A percentile compares a stretch with the other conserved stretches of the same genome.
phyloP scores from a whole-genome alignment of 495 filamentous ascomycete genomes.

The Penicillium egyptiacum region DNA sequence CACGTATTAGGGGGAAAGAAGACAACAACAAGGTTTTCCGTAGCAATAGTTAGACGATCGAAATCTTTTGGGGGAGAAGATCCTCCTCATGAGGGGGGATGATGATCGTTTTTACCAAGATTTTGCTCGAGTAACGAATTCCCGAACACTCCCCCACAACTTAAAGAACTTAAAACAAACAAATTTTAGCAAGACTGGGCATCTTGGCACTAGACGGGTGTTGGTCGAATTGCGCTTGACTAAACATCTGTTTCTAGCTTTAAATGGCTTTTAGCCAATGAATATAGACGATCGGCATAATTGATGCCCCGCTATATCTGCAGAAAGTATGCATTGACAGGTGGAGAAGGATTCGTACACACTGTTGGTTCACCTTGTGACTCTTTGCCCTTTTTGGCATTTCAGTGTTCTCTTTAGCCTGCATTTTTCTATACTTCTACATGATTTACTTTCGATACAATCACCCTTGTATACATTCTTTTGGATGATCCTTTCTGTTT shows the following conservation, averaged over 20 bases:
- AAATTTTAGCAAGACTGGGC: slow-evolving; percentile 1
- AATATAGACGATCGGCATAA: not conserved
- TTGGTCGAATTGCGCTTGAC: not conserved
- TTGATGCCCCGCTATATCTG: not conserved
- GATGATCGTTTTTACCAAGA: not conserved
- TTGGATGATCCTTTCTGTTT: not conserved
- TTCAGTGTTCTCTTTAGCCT: not conserved
- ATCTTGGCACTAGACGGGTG: slow-evolving; percentile 5
- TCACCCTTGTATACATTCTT: not conserved
- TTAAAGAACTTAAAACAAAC: not conserved
- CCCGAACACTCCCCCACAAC: not conserved
- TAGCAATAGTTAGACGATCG: not conserved
- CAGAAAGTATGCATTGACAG: slow-evolving; percentile 1
- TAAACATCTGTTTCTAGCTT: slow-evolving; percentile 1
- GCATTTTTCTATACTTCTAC: not conserved
- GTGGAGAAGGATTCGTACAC: slow-evolving; percentile 7
- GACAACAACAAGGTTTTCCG: not conserved
- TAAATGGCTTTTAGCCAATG: slow-evolving; percentile 2
- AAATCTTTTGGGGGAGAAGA: not conserved
- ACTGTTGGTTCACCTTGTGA: not conserved
- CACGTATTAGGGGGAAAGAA: not conserved
- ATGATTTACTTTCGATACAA: not conserved
- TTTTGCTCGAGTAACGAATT: not conserved
- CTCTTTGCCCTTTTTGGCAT: not conserved
- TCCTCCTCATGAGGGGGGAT: not conserved